Evolutionary conservation across 768 basidiomycete genomes (phyloP), one percentile per base, ranked within the genome.

Genomic region (Hericium erinaceus): DNA sequence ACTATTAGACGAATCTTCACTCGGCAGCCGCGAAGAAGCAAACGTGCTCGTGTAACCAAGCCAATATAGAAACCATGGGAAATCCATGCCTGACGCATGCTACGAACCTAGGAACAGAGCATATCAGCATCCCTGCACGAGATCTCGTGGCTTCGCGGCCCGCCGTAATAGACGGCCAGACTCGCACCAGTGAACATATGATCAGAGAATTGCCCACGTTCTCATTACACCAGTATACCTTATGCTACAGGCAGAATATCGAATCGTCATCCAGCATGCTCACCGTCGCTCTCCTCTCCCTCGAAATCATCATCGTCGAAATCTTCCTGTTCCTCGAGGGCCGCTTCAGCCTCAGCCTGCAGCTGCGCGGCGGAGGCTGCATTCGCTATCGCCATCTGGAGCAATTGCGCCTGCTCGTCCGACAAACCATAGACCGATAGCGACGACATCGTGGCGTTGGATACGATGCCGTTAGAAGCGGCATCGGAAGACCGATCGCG

Each of bases 301-400:
- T 77, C 74, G 10, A 76, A 73, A n/a, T 75, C 76, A 2, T 71
- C 75, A 39, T 76, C 72, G 16, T 72, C 73, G 28, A 77, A 77
- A 10, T 84, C 83, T 39, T 80, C 82, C 59, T 85, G 82, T 64
- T 87, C 87, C 66, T 88, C 87, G 55, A 85, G 66, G 0, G 84
- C 85, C 3, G 87, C 86, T 61, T 89, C 86, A 0, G 87, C 88
- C 61, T 89, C 87, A 0, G 87, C 87, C 64, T 87, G 86, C 18
- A 85, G 83, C 62, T 87, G 86, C 1, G 87, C 87, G 37, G 84
- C 85, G 39, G 80, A 80, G 10, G 88, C 84, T 1, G 87, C 87
- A 63, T 77, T 85, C 26, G 84, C 83, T 52, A 90, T 88, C 0
- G 87, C 87, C 60, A 83, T 78, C 66, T 89, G 85, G 15, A 90